Conservation (phyloP, 2,329 filamentous ascomycete genomes). For the Alternaria triticina region DNA sequence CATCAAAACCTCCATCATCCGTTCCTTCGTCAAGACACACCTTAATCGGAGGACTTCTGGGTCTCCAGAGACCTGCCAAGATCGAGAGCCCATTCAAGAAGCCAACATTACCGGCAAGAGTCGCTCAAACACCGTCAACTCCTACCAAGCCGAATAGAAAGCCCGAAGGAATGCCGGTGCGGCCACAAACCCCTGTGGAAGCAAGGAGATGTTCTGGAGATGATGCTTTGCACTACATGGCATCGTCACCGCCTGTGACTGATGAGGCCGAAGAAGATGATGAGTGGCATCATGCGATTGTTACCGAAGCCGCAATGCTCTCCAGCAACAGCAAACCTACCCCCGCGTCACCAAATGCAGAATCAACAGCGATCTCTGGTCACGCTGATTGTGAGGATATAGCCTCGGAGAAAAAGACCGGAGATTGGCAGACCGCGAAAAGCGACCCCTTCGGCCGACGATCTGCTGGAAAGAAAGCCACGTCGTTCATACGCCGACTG, state of each 20-base stretch:
- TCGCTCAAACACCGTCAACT: slow-evolving; percentile 18
- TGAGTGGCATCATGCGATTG: slow-evolving; percentile 5
- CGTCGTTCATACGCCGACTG: slow-evolving; percentile 35
- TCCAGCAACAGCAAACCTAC: slow-evolving; percentile 52
- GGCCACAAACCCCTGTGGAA: slow-evolving; percentile 13
- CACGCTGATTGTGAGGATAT: slow-evolving; percentile 37
- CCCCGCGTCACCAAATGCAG: slow-evolving; percentile 50
- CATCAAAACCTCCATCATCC: slow-evolving; percentile 1
- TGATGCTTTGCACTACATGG: neutral
- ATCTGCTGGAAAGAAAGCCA: slow-evolving; percentile 14
- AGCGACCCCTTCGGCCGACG: slow-evolving; percentile 37
- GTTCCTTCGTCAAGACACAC: slow-evolving; percentile 5
- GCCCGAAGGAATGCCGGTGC: slow-evolving; percentile 2
- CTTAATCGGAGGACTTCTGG: slow-evolving; percentile 21
- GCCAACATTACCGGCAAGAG: slow-evolving; percentile 15
- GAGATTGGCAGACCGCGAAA: slow-evolving; percentile 33
- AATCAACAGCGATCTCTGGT: slow-evolving; percentile 50
- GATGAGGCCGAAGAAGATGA: slow-evolving; percentile 1
- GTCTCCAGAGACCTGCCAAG: slow-evolving; percentile 8
- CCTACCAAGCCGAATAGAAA: slow-evolving; percentile 14
- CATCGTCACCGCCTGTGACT: slow-evolving; percentile 20
- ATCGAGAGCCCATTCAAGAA: slow-evolving; percentile 21
- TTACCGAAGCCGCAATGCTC: slow-evolving; percentile 29
- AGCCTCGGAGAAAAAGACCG: slow-evolving; percentile 37
- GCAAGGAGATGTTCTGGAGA: neutral